phyloP scores from a whole-genome alignment of 345 rosid species.

The Camelina laxa region DNA sequence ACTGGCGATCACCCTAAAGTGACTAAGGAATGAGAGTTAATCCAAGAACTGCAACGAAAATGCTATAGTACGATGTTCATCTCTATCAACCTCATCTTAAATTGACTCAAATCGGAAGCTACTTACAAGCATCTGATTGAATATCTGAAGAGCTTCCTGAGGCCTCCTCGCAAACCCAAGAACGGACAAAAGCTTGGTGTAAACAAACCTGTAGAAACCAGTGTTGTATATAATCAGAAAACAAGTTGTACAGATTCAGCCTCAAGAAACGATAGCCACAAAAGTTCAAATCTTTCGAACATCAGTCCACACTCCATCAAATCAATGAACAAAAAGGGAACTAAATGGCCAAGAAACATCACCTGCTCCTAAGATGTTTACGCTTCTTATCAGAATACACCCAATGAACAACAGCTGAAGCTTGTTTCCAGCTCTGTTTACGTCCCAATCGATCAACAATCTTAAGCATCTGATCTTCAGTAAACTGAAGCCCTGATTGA shows the following conservation, averaged over 20 bases:
- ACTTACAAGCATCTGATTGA: conserved; percentile 81
- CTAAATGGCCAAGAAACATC: not conserved
- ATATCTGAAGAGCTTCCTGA: conserved; percentile 70
- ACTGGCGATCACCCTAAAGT: conserved; percentile 68
- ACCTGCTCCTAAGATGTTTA: conserved; percentile 75
- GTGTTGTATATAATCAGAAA: not conserved
- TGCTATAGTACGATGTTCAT: not conserved
- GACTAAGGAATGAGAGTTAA: conserved; percentile 42
- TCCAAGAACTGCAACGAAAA: conserved; percentile 34
- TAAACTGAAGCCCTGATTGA: conserved; percentile 79
- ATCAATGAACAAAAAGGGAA: not conserved
- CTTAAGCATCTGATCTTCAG: conserved; percentile 84
- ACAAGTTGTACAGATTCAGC: not conserved
- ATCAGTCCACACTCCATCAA: conserved; percentile 9
- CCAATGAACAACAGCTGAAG: conserved; percentile 78
- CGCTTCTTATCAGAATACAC: conserved; percentile 65
- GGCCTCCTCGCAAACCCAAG: conserved; percentile 78
- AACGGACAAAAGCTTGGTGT: conserved; percentile 84
- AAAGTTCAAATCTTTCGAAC: conserved; percentile 2
- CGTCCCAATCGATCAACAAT: conserved; percentile 73
- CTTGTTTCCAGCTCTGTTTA: conserved; percentile 79
- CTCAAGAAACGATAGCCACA: conserved; percentile 3
- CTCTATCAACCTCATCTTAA: not conserved
- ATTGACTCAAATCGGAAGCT: conserved; percentile 20
- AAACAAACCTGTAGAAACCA: conserved; percentile 79